These are phyloP conservation scores for Bacterosira constricta DNA, from an alignment of 108 stramenopile species.

Conservation along the genomic window DNA sequence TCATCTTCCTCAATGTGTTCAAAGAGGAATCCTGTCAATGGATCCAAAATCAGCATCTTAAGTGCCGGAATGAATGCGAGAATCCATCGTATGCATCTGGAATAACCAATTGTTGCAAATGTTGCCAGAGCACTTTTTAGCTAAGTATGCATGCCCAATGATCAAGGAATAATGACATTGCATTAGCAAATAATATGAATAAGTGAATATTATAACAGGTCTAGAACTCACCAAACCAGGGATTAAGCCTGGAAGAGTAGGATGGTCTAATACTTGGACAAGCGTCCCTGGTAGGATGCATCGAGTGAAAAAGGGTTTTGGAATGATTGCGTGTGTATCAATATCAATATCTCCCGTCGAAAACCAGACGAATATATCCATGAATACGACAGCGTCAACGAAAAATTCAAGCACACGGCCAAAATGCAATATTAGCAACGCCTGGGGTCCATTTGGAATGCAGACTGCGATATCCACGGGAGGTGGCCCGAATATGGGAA, in stretches of 20 bases:
- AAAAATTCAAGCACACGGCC: slow-evolving; percentile 50
- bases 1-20: slow-evolving; percentile 53
- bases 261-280: slow-evolving; percentile 71
- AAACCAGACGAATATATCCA: slow-evolving; percentile 78
- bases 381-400: slow-evolving; percentile 62
- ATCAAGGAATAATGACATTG: too few species aligned
- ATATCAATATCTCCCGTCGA: slow-evolving; percentile 68
- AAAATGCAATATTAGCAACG: slow-evolving; percentile 47
- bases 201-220: too few species aligned
- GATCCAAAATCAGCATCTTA: slow-evolving; percentile 51
- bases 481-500: slow-evolving; percentile 40
- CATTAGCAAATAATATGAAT: too few species aligned
- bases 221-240: slow-evolving; percentile 36
- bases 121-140: slow-evolving; percentile 17
- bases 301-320: slow-evolving; percentile 65
- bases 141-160: too few species aligned
- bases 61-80: slow-evolving; percentile 55
- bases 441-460: slow-evolving; percentile 57
- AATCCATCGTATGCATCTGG: slow-evolving; percentile 59
- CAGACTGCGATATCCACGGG: slow-evolving; percentile 46
- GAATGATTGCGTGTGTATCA: slow-evolving; percentile 53
- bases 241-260: slow-evolving; percentile 59
- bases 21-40: slow-evolving; percentile 57
- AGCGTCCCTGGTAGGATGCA: slow-evolving; percentile 72
- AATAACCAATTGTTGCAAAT: slow-evolving; percentile 49